Evolutionary conservation across 306 rosid genomes (phyloP).

Genomic region (Corylus avellana): DNA sequence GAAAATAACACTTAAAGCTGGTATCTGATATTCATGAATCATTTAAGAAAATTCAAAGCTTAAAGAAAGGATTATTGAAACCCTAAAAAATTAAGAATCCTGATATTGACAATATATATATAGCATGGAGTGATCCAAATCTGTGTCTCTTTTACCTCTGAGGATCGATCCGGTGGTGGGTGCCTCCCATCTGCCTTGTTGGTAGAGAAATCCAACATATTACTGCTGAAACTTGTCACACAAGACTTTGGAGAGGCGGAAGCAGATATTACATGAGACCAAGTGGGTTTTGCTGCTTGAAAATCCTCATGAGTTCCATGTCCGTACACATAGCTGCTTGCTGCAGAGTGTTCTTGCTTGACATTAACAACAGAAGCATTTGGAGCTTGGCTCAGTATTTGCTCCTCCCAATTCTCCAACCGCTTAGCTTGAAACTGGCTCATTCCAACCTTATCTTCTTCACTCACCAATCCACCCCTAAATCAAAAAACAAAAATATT

Average conservation of each 20-base stretch:
- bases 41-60: neutral
- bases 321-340: slow-evolving; percentile 55
- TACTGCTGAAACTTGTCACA: slow-evolving; percentile 73
- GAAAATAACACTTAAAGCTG: neutral
- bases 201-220: slow-evolving; percentile 84
- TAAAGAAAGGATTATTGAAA: neutral
- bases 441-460: slow-evolving; percentile 61
- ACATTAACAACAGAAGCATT: slow-evolving; percentile 51
- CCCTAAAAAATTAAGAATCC: neutral
- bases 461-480: slow-evolving; percentile 73
- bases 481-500: slow-evolving; percentile 2
- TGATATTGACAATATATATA: neutral
- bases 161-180: slow-evolving; percentile 66
- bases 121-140: too few species aligned
- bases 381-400: slow-evolving; percentile 42
- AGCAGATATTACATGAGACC: slow-evolving; percentile 54
- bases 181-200: slow-evolving; percentile 47
- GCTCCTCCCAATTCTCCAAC: slow-evolving; percentile 72
- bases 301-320: slow-evolving; percentile 48
- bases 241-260: slow-evolving; percentile 64
- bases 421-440: slow-evolving; percentile 54
- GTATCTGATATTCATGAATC: neutral
- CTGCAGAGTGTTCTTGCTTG: slow-evolving; percentile 61
- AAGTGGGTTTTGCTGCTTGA: slow-evolving; percentile 41
- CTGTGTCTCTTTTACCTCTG: slow-evolving; percentile 56